Evolutionary conservation across 331 rosid species (phyloP).

Genomic region (Quercus tomentella): DNA sequence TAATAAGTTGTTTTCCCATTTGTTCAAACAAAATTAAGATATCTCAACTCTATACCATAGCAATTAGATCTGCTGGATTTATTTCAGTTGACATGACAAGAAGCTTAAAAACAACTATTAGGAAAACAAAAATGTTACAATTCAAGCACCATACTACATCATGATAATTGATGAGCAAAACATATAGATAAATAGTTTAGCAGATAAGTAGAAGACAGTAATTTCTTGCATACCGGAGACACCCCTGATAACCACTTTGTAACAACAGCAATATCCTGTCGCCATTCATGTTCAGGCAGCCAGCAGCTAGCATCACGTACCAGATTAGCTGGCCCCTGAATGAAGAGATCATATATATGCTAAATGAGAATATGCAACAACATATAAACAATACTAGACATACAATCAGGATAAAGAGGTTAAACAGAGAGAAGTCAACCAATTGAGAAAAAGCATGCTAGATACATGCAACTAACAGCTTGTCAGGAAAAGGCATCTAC

Average conservation of each 20-base stretch:
- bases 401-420: not conserved
- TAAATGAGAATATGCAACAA: constrained; percentile 3
- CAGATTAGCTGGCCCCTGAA: constrained; percentile 80
- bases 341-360: constrained; percentile 19
- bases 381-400: not conserved
- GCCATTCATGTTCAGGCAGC: constrained; percentile 88
- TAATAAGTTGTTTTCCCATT: not conserved
- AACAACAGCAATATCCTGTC: constrained; percentile 90
- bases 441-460: not conserved
- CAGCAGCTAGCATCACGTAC: constrained; percentile 76
- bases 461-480: not conserved
- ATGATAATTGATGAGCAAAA: not conserved
- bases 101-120: not conserved
- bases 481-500: not conserved
- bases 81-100: not conserved
- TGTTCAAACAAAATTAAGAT: not conserved
- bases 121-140: not conserved
- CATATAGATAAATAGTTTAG: not conserved
- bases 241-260: constrained; percentile 94
- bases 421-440: not conserved
- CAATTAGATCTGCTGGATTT: not conserved
- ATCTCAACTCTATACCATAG: not conserved
- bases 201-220: constrained; percentile 19
- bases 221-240: constrained; percentile 60
- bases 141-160: not conserved